Evolutionary conservation across 148 eudicot genomes (phyloP), one percentile per base, ranked within the genome.

Genomic region (Vaccinium vitisidaea): DNA sequence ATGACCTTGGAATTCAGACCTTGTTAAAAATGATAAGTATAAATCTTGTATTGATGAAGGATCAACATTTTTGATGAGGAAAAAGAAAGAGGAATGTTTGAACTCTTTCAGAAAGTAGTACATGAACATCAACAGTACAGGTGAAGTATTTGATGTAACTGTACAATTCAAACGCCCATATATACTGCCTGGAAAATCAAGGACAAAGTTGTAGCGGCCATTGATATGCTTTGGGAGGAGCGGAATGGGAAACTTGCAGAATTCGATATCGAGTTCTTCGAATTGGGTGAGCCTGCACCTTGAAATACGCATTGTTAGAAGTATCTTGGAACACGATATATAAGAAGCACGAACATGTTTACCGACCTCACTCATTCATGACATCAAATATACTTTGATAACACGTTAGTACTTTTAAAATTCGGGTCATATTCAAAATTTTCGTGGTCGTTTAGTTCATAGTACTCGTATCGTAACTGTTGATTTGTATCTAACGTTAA

Each of bases 261-360:
- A 67, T 65, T 94, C 84, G 77, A 93, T 89, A 52, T 93, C 92
- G 2, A 92, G 88, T 4, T 84, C 86, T 82, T 92, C 87, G 53
- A 95, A 94, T 63, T 88, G 90, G 77, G 83, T 85, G 54, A 90
- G 75, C 8, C 93, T 94, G 36, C 54, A 90, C 79, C 27, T 89
- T 90, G 36, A 27, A 27, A 67, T 67, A 27, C 73, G 1, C 4
- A 12, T 0, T 1, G 73, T 67, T 67, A 67, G 73, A 27, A 63
- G 12, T n/a, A 63, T 63, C n/a, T 21, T 7, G 46, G 46, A 43
- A 43, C 6, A 0, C 46, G 46, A 43, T 43, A 36, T 36, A 36
- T 36, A 43, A 43, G 46, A 43, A 43, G 46, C 46, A 43, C 46
- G 6, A 6, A 43, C 46, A 43, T 43, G 46, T 43, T 43, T 43